Percentiles rank a stretch among this genome's conserved stretches.
These are phyloP conservation scores for Trichocladium uniseriatum DNA, from an alignment of 495 filamentous ascomycete genomes.

Conservation along the genomic window DNA sequence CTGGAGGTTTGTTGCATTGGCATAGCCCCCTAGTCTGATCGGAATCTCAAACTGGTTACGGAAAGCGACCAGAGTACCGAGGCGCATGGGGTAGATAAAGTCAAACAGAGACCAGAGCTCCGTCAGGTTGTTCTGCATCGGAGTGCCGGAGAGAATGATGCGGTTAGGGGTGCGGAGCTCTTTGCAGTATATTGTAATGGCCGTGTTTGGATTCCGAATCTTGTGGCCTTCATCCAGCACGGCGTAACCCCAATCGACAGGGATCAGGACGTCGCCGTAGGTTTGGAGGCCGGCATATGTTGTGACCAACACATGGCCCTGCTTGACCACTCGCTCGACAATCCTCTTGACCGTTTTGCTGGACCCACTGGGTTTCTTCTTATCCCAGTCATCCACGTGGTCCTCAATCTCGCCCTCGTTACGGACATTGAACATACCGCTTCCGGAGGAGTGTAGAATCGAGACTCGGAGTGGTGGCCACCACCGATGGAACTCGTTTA, in stretches of 20 bases:
- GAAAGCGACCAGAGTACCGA: conserved; percentile 85
- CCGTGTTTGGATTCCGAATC: conserved; percentile 89
- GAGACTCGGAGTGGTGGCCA: conserved; percentile 93
- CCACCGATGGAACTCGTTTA: conserved; percentile 95
- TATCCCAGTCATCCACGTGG: conserved; percentile 41
- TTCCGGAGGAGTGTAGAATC: conserved; percentile 89
- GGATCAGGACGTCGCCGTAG: conserved; percentile 68
- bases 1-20: conserved; percentile 84
- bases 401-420: conserved; percentile 66
- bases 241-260: conserved; percentile 82
- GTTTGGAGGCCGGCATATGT: conserved; percentile 90
- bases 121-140: conserved; percentile 95
- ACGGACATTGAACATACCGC: conserved; percentile 80
- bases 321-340: conserved; percentile 68
- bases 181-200: conserved; percentile 87
- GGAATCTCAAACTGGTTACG: conserved; percentile 84
- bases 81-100: conserved; percentile 89
- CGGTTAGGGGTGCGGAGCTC: conserved; percentile 79
- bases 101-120: conserved; percentile 99
- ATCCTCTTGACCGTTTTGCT: conserved; percentile 63
- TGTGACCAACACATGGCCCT: conserved; percentile 88
- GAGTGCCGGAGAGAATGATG: conserved; percentile 88
- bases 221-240: conserved; percentile 96
- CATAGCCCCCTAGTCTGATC: conserved; percentile 84
- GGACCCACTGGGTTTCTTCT: conserved; percentile 30